phyloP scores from a whole-genome alignment of 345 rosid species.

The Arabidopsis arenosa region DNA sequence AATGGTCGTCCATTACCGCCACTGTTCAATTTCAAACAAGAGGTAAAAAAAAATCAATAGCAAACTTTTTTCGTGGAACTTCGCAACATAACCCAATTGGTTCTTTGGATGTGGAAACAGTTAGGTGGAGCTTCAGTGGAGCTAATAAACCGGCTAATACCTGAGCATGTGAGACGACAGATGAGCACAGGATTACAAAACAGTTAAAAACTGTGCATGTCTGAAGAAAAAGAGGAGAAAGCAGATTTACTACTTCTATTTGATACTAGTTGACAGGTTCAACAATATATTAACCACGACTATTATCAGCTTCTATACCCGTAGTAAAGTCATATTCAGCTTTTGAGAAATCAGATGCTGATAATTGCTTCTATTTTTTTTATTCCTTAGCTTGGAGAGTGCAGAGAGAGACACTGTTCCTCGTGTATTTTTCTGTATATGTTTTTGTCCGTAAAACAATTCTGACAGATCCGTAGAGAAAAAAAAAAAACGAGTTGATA shows the following conservation, averaged over 20 bases:
- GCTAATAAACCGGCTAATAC: constrained; percentile 67
- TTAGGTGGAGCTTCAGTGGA: constrained; percentile 66
- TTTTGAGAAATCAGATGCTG: constrained; percentile 29
- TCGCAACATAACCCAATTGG: background rate
- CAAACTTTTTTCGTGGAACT: background rate
- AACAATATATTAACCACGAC: constrained; percentile 33
- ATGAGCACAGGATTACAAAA: constrained; percentile 45
- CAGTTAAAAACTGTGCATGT: background rate
- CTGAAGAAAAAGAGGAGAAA: constrained; percentile 24
- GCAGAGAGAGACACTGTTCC: constrained; percentile 5
- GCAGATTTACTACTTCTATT: constrained; percentile 14
- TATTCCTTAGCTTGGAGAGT: constrained; percentile 8
- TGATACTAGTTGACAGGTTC: constrained; percentile 30
- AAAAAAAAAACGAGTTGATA: background rate
- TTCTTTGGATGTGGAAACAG: constrained; percentile 41
- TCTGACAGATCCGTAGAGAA: constrained; percentile 28
- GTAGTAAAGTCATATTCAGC: constrained; percentile 7
- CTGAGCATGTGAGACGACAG: constrained; percentile 63
- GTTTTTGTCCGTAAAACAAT: constrained; percentile 34
- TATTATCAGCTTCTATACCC: constrained; percentile 21
- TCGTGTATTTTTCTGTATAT: constrained; percentile 35
- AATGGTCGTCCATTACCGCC: constrained; percentile 71
- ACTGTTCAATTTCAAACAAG: constrained; percentile 75
- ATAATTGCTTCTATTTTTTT: constrained; percentile 1
- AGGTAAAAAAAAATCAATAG: constrained; percentile 47